Evolutionary conservation across 2,329 filamentous ascomycete genomes (phyloP).

Genomic region (Phaeosphaeria sp.): DNA sequence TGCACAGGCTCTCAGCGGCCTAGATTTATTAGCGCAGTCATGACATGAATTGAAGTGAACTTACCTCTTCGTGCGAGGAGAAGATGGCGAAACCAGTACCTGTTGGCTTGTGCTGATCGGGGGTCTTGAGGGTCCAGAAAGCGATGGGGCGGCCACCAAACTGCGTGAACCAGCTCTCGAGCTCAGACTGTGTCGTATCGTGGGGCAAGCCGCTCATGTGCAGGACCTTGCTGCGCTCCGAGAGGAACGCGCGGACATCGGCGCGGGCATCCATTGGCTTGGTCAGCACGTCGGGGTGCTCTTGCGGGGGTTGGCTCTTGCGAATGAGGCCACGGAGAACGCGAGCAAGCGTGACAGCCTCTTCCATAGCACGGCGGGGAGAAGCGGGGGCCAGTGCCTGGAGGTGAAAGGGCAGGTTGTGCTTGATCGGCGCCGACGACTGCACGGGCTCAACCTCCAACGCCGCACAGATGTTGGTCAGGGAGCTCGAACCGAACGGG

Average conservation of each 20-base stretch:
- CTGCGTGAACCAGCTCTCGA: constrained; percentile 99
- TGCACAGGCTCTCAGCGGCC: constrained; percentile 97
- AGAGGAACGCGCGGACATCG: constrained; percentile 93
- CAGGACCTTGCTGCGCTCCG: constrained; percentile 95
- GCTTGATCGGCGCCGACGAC: constrained; percentile 97
- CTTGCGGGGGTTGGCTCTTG: constrained; percentile 92
- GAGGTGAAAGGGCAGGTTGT: constrained; percentile 96
- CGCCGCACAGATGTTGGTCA: constrained; percentile 97
- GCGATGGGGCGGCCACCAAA: constrained; percentile 97
- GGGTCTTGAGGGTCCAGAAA: constrained; percentile 97
- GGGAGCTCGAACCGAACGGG: constrained; percentile 92
- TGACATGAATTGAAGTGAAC: neutral
- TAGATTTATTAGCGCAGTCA: constrained; percentile 48
- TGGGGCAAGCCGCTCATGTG: constrained; percentile 98
- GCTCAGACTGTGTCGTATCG: constrained; percentile 96
- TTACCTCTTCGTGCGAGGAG: constrained; percentile 97
- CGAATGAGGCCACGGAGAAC: constrained; percentile 91
- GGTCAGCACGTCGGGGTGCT: constrained; percentile 93
- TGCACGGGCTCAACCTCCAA: constrained; percentile 98
- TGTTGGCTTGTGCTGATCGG: constrained; percentile 99
- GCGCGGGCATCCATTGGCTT: constrained; percentile 96
- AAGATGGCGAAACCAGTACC: constrained; percentile 98
- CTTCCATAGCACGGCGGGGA: constrained; percentile 95
- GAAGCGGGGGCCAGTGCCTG: constrained; percentile 95
- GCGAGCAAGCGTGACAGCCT: constrained; percentile 90